Evolutionary conservation across 2,329 filamentous ascomycete species (phyloP), one percentile per base, ranked within the genome.

Genomic region (Didymella exigua): DNA sequence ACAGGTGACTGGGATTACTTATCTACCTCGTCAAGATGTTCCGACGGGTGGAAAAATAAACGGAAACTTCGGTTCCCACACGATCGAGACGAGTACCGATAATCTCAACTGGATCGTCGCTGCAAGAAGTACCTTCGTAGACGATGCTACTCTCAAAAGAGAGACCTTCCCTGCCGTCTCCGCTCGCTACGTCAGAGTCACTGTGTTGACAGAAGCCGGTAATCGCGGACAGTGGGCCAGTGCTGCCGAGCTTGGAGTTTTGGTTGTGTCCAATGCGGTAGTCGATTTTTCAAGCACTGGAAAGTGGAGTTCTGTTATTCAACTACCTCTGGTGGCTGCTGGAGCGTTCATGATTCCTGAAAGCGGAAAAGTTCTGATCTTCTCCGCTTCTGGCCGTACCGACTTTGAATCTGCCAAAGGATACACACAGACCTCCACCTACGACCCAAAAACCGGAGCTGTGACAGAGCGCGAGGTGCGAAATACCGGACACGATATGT

Each of bases 401-500:
- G 33, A 36, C 16, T 36, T 36, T 10, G 33, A 36, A 27, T 27
- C 33, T 21, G 26, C 23, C 24, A 42, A 42, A 7, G 43, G 43
- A 23, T n/a, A 36, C 11, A 76, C 74, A 1, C 58, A 69, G 18
- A 70, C 71, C 7, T 69, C 67, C 6, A 67, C 65, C n/a, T 75
- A 69, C 44, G 63, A 75, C 56, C 68, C 68, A 18, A 47, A 52
- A 4, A 70, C 61, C 0, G 62, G 60, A 8, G 48, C 53, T 6
- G 62, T 69, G 1, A 68, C 62, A 8, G 49, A 69, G 36, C 52
- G 60, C 1, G 61, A 59, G n/a, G 64, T 78, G 2, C 60, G 60
- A 8, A 69, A 81, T 54, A 83, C 79, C 0, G 61, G 75, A 4
- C 80, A 83, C 59, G 81, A 84, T 61, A 84, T 84, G 82, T 84